These are phyloP conservation scores for Solanum habrochaites DNA, from an alignment of 257 asterid genomes.

Conservation along the genomic window DNA sequence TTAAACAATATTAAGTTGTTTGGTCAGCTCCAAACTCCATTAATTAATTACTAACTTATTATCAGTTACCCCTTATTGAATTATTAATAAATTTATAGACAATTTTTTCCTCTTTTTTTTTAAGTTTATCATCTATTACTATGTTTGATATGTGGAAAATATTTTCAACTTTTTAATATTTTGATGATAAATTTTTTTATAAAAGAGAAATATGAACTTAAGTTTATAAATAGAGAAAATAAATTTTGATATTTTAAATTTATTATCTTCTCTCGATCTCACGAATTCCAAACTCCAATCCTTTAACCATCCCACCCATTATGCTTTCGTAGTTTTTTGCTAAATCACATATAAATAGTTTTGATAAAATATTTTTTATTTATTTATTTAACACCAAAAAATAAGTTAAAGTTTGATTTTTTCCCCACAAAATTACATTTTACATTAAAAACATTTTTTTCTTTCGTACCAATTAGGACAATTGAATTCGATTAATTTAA, in stretches of 20 bases:
- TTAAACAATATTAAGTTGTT: neutral
- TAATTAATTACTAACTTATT: neutral
- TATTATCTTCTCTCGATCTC: neutral
- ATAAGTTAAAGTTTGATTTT: too few species aligned
- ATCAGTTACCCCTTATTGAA: neutral
- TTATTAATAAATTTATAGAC: neutral
- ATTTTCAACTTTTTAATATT: neutral
- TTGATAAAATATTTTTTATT: too few species aligned
- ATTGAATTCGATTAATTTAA: neutral
- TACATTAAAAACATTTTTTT: too few species aligned
- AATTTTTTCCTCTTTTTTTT: neutral
- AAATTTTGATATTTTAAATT: rapidly evolving
- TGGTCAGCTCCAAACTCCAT: constrained; percentile 1
- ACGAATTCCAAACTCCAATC: neutral
- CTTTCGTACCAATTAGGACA: too few species aligned
- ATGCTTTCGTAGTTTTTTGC: neutral
- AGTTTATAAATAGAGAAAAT: neutral
- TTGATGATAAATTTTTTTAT: neutral
- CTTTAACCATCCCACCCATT: neutral
- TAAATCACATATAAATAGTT: neutral
- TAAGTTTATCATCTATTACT: neutral
- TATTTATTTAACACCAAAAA: neutral
- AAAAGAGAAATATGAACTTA: neutral
- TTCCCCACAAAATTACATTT: too few species aligned
- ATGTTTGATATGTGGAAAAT: neutral